Base-by-base conservation (phyloP, 2,329 filamentous ascomycete genomes). In the Aspergillus costaricaensis region DNA sequence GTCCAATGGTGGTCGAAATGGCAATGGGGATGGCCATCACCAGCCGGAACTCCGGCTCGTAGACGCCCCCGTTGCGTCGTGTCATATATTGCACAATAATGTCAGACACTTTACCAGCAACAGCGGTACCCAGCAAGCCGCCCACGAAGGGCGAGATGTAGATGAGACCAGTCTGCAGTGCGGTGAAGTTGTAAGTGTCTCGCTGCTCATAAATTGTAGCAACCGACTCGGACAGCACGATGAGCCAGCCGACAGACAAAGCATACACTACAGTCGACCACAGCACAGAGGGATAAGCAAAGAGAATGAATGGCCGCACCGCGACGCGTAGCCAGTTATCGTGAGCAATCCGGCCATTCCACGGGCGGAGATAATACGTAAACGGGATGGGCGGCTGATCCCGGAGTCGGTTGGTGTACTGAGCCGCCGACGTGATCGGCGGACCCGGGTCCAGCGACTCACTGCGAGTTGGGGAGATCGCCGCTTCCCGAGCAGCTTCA, bases 111-210 rank as follows among this genome's bases (percentile, higher is more conserved):
- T 90, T 91, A 43, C 94, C 95, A 0, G 94, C 94, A 0, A 97
- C 91, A 0, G 89, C 92, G 0, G 93, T 96, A n/a, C 94, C 94
- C 0, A 97, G 82, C 4, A 98, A 84, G 7, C 91, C 92, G 14
- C 92, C 93, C 4, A 97, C 78, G 69, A 98, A 97, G 0, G 94
- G 94, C 0, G 91, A 93, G 49, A 98, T 83, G 74, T 97, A 98
- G 0, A 98, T 85, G 0, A 98, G 82, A 7, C 94, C 94, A 0
- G 91, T 90, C 63, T 91, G 88, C 0, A 97, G 79, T 0, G 91
- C 84, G 23, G 84, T 87, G 73, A 98, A 98, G 67, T 93, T 86
- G 79, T 98, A 98, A 0, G 82, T 82, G 0, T 84, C 80, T 0
- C 81, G 80, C 57, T 86, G 81, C 39, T 90, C 86, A 75, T 91